Evolutionary conservation across 352 stramenopile species (phyloP).

Genomic region (Elongisporangium prolatum): DNA sequence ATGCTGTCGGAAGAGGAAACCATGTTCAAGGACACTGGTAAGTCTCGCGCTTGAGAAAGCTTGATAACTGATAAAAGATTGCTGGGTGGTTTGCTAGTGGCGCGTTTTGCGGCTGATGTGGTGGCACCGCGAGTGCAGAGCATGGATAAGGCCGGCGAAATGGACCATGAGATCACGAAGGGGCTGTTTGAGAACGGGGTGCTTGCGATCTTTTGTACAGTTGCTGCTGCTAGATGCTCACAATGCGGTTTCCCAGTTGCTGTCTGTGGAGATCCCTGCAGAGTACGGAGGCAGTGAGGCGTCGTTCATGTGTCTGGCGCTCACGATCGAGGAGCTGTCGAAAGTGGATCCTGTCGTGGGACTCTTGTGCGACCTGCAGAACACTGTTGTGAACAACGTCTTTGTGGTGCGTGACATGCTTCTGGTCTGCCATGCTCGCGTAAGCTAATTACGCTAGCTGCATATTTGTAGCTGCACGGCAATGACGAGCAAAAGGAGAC

Average conservation of each 20-base stretch:
- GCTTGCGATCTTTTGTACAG: conserved; percentile 10
- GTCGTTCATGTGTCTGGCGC: conserved; percentile 93
- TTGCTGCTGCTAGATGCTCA: conserved; percentile 1
- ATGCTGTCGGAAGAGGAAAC: conserved; percentile 57
- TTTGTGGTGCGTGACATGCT: conserved; percentile 53
- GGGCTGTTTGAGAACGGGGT: conserved; percentile 90
- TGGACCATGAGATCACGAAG: conserved; percentile 88
- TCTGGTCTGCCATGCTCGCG: not conserved
- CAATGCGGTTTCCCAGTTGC: conserved; percentile 41
- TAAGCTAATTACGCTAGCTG: conserved; percentile 1
- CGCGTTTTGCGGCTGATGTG: conserved; percentile 81
- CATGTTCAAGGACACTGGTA: conserved; percentile 65
- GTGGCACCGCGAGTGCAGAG: conserved; percentile 84
- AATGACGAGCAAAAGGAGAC: conserved; percentile 82
- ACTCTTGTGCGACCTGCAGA: conserved; percentile 95
- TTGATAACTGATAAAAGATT: not conserved
- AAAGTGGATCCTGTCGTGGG: conserved; percentile 94
- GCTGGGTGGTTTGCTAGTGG: conserved; percentile 28
- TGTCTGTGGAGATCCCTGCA: conserved; percentile 95
- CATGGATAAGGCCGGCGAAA: conserved; percentile 92
- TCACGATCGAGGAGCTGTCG: conserved; percentile 96
- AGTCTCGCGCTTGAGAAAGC: not conserved
- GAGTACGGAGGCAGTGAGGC: conserved; percentile 91
- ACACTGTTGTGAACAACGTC: conserved; percentile 95
- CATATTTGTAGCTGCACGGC: conserved; percentile 40